These are phyloP conservation scores for Picochlorum sp. DNA, from an alignment of 139 green algal genomes.

Conservation along the genomic window DNA sequence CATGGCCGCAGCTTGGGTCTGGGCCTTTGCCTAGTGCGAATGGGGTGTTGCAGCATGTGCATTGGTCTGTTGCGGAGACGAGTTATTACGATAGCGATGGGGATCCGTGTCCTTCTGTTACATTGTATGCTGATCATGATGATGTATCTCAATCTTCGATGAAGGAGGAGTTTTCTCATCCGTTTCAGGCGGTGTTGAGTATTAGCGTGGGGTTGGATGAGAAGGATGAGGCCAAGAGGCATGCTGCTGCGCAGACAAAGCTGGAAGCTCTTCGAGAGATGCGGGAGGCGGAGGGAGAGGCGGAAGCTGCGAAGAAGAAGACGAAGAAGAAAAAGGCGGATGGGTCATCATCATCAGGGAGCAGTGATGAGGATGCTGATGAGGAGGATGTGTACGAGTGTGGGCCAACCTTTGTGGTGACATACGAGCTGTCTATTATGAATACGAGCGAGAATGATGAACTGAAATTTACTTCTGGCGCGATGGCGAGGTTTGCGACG, in stretches of 20 bases:
- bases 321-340: not conserved
- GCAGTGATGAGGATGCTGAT: not conserved
- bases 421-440: slow-evolving; percentile 19
- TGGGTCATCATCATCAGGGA: not conserved
- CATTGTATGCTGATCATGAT: slow-evolving; percentile 3
- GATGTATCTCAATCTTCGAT: not conserved
- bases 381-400: not conserved
- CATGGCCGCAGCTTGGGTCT: slow-evolving; percentile 28
- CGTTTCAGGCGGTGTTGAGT: slow-evolving; percentile 32
- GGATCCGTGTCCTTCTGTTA: slow-evolving; percentile 4
- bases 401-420: not conserved
- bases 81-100: slow-evolving; percentile 5
- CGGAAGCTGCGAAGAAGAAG: not conserved
- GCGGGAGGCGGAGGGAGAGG: not conserved
- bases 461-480: slow-evolving; percentile 35
- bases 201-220: slow-evolving; percentile 8
- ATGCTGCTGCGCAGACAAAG: not conserved
- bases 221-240: not conserved
- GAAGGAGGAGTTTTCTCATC: slow-evolving; percentile 24
- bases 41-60: slow-evolving; percentile 30
- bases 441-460: slow-evolving; percentile 18
- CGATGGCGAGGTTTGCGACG: slow-evolving; percentile 23
- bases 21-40: slow-evolving; percentile 21
- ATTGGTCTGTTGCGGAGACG: slow-evolving; percentile 34
- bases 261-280: not conserved